These are phyloP conservation scores for Tuber microsphaerosporum DNA, from an alignment of 495 filamentous ascomycete genomes.

Conservation along the genomic window DNA sequence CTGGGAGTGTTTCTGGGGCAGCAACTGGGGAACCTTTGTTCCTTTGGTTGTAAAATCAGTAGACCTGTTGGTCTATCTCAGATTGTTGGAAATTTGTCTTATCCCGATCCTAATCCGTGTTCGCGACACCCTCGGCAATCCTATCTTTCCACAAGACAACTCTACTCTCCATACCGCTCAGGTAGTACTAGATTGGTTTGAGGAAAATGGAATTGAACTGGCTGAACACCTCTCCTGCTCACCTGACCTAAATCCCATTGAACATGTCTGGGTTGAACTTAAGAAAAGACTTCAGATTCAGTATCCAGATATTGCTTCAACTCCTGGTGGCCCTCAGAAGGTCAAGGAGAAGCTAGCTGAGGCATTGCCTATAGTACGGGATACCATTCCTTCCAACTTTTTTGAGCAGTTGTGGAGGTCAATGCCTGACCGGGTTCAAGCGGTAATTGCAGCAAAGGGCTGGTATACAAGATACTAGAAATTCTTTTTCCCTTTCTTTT, in stretches of 20 bases:
- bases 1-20: constrained; percentile 16
- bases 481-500: too few relatives aligned
- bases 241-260: constrained; percentile 31
- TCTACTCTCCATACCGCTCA: constrained; percentile 13
- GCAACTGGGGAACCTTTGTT: constrained; percentile 4
- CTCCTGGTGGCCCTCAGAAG: background rate
- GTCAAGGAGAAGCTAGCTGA: constrained; percentile 4
- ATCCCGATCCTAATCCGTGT: background rate
- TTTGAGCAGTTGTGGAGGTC: constrained; percentile 12
- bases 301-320: background rate
- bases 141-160: constrained; percentile 27
- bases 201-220: constrained; percentile 7
- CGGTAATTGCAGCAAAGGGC: too few relatives aligned
- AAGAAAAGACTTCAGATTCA: constrained; percentile 4
- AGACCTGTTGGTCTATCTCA: constrained; percentile 5
- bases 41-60: constrained; percentile 9
- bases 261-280: constrained; percentile 15
- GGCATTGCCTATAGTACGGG: background rate
- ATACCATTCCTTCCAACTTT: constrained; percentile 7
- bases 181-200: constrained; percentile 6
- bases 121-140: background rate
- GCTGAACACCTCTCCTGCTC: constrained; percentile 18
- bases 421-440: too few relatives aligned
- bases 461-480: too few relatives aligned
- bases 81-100: too few relatives aligned